Evolutionary conservation across 2,329 filamentous ascomycete genomes (phyloP).

Genomic region (Xylaria sp.): DNA sequence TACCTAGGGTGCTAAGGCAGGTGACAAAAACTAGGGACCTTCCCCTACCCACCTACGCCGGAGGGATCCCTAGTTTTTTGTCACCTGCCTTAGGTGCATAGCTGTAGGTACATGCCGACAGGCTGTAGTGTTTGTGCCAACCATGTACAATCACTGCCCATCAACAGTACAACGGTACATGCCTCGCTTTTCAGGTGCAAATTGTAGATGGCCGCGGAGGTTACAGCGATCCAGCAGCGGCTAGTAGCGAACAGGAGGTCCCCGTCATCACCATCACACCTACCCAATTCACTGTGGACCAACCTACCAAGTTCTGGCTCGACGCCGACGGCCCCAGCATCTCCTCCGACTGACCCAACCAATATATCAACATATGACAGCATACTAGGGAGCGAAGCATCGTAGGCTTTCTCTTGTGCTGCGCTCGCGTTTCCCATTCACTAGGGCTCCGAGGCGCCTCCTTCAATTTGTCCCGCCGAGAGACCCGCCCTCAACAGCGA

Average conservation of each 20-base stretch:
- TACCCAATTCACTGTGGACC: slow-evolving; percentile 11
- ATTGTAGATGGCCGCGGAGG: neutral
- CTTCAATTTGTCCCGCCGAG: slow-evolving; percentile 17
- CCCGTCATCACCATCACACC: slow-evolving; percentile 11
- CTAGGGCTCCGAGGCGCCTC: neutral
- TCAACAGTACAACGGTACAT: neutral
- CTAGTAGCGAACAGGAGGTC: slow-evolving; percentile 11
- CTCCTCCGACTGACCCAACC: neutral
- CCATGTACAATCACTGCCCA: neutral
- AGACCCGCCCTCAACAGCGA: slow-evolving; percentile 19
- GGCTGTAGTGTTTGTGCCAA: neutral
- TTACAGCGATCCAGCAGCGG: neutral
- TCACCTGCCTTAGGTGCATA: too few species aligned
- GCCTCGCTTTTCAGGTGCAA: slow-evolving; percentile 20
- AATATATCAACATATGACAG: neutral
- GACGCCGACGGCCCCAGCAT: neutral
- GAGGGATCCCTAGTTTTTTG: too few species aligned
- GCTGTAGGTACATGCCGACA: slow-evolving; percentile 5
- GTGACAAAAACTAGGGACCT: too few species aligned
- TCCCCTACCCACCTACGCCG: too few species aligned
- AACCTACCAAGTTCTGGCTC: neutral
- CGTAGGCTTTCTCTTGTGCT: neutral
- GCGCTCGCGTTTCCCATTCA: neutral
- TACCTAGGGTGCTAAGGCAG: too few species aligned
- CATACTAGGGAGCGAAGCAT: neutral